Conservation (phyloP, 169 alveolate species). For the Eimeria necatrix region DNA sequence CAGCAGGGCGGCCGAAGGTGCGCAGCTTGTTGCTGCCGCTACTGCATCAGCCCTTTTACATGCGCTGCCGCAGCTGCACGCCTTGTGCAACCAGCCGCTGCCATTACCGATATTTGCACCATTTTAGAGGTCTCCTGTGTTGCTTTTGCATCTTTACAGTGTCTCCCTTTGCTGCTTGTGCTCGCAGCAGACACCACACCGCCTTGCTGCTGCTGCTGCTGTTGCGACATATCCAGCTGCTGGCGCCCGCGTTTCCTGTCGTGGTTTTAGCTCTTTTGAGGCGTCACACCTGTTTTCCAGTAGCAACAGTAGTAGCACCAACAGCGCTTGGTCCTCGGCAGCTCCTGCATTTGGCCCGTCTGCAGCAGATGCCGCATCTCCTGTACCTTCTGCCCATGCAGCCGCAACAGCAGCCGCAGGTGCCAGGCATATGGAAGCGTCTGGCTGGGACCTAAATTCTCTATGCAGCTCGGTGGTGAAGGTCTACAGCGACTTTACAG, state of each 20-base stretch:
- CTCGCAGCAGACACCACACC: no score
- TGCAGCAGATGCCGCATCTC: slow-evolving; percentile 15
- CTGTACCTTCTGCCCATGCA: background rate
- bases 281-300: background rate
- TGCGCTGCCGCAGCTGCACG: slow-evolving; percentile 1
- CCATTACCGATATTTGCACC: no score
- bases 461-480: slow-evolving; percentile 87
- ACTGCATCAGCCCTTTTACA: background rate
- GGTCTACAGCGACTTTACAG: slow-evolving; percentile 90
- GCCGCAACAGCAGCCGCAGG: background rate
- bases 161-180: no score
- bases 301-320: background rate
- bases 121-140: no score
- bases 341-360: slow-evolving; percentile 33
- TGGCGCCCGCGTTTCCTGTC: background rate
- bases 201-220: background rate
- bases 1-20: background rate
- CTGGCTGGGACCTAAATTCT: background rate
- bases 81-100: background rate
- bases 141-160: no score
- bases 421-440: background rate
- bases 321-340: background rate
- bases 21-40: background rate
- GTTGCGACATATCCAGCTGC: no score
- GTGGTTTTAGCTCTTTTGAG: background rate